Conservation (phyloP, 345 rosid species). For the Isatis tinctoria region DNA sequence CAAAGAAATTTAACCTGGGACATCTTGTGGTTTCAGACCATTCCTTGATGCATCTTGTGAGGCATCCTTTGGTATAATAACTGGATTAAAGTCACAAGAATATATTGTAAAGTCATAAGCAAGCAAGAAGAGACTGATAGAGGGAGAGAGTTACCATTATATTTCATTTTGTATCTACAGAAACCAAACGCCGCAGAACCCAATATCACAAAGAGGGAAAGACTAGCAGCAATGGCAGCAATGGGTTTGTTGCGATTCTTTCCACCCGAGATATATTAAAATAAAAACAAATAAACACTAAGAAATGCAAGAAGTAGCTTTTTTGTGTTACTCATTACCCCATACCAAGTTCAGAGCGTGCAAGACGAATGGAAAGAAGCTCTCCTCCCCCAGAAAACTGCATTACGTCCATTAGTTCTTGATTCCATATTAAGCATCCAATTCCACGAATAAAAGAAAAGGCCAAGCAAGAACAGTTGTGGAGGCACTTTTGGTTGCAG, state of each 20-base stretch:
- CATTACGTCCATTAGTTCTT: background rate
- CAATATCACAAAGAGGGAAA: background rate
- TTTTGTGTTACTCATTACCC: no score
- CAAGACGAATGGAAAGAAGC: constrained; percentile 16
- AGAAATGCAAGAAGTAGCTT: no score
- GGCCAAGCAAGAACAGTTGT: constrained; percentile 29
- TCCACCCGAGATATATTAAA: background rate
- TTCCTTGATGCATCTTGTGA: background rate
- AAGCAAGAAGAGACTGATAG: no score
- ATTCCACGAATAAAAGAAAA: constrained; percentile 1
- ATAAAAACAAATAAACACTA: no score
- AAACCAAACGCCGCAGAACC: background rate
- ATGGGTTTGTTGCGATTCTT: background rate
- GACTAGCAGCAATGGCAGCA: background rate
- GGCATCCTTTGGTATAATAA: background rate
- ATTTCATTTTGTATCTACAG: background rate
- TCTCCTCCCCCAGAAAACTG: background rate
- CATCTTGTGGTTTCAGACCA: background rate
- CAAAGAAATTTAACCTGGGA: background rate
- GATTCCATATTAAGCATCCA: constrained; percentile 19
- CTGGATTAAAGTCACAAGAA: no score
- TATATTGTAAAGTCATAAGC: no score
- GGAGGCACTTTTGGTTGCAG: constrained; percentile 4
- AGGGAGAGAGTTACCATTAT: background rate
- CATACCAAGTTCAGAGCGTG: constrained; percentile 20